These are phyloP conservation scores for Penicillium coprophilum DNA, from an alignment of 495 filamentous ascomycete species.

Conservation along the genomic window DNA sequence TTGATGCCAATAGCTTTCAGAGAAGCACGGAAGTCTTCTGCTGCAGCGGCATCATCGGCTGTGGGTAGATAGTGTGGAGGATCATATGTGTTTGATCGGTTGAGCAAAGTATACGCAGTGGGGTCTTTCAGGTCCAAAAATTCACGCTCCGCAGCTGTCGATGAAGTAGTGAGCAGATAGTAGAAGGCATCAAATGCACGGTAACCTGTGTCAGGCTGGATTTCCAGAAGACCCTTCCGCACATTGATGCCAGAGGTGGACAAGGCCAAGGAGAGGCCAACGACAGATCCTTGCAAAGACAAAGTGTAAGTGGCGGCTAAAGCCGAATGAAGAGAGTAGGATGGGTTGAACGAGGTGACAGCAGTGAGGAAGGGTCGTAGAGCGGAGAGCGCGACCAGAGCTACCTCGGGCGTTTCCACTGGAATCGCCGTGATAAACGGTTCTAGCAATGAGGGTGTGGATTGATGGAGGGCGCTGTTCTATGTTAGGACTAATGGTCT, in stretches of 20 bases:
- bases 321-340: slow-evolving; percentile 76
- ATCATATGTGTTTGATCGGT: slow-evolving; percentile 79
- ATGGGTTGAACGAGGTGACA: slow-evolving; percentile 86
- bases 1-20: slow-evolving; percentile 91
- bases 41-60: slow-evolving; percentile 88
- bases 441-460: slow-evolving; percentile 77
- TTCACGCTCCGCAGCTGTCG: slow-evolving; percentile 86
- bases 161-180: slow-evolving; percentile 86
- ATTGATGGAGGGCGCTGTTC: slow-evolving; percentile 77
- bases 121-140: slow-evolving; percentile 83
- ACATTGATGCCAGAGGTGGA: slow-evolving; percentile 90
- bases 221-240: slow-evolving; percentile 71
- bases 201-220: slow-evolving; percentile 76
- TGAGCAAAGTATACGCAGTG: slow-evolving; percentile 73
- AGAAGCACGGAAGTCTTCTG: slow-evolving; percentile 83
- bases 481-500: background rate
- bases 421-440: slow-evolving; percentile 83
- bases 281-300: slow-evolving; percentile 74
- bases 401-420: slow-evolving; percentile 65
- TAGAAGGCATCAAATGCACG: slow-evolving; percentile 99
- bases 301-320: slow-evolving; percentile 79
- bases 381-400: slow-evolving; percentile 74
- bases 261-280: slow-evolving; percentile 70
- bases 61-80: slow-evolving; percentile 89
- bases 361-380: slow-evolving; percentile 83